These are phyloP conservation scores for Vickermania spadyakhi DNA, from an alignment of 208 protist genomes.

Conservation along the genomic window DNA sequence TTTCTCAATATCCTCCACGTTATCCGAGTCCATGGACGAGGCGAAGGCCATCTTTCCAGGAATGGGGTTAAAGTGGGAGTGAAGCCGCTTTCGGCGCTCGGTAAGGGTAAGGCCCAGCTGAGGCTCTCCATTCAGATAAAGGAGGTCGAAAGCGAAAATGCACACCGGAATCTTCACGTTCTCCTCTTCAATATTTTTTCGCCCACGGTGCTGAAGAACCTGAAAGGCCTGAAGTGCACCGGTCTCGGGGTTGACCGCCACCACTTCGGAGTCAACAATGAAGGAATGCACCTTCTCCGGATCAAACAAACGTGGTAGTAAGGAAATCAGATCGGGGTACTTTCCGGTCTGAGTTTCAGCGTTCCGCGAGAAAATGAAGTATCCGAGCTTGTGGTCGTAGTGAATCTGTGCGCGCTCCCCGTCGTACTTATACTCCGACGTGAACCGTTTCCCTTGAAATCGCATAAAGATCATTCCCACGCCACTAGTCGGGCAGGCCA, in stretches of 20 bases:
- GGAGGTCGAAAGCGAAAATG: slow-evolving; percentile 98
- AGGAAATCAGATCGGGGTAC: slow-evolving; percentile 96
- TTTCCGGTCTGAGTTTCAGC: slow-evolving; percentile 97
- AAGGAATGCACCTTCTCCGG: slow-evolving; percentile 82
- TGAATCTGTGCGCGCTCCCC: slow-evolving; percentile 97
- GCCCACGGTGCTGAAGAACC: slow-evolving; percentile 73
- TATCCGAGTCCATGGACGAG: slow-evolving; percentile 70
- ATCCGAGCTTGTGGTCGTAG: slow-evolving; percentile 52
- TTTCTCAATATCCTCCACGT: slow-evolving; percentile 90
- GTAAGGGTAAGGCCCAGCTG: slow-evolving; percentile 78
- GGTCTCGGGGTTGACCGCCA: slow-evolving; percentile 89
- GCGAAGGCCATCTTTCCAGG: slow-evolving; percentile 83
- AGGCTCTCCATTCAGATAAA: slow-evolving; percentile 96
- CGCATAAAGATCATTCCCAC: slow-evolving; percentile 81
- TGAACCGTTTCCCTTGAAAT: slow-evolving; percentile 88
- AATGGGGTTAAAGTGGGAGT: slow-evolving; percentile 52
- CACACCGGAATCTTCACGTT: slow-evolving; percentile 96
- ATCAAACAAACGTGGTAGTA: slow-evolving; percentile 56
- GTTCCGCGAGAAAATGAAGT: slow-evolving; percentile 98
- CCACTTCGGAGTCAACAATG: slow-evolving; percentile 98
- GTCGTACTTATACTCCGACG: slow-evolving; percentile 99
- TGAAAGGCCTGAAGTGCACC: slow-evolving; percentile 96
- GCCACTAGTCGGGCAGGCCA: slow-evolving; percentile 97
- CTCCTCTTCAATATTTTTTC: slow-evolving; percentile 88
- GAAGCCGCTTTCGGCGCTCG: slow-evolving; percentile 79